Percentiles rank a stretch among this genome's conserved stretches.
Conservation (phyloP, 1,139 yeast genomes). For the Pichia sp. region DNA sequence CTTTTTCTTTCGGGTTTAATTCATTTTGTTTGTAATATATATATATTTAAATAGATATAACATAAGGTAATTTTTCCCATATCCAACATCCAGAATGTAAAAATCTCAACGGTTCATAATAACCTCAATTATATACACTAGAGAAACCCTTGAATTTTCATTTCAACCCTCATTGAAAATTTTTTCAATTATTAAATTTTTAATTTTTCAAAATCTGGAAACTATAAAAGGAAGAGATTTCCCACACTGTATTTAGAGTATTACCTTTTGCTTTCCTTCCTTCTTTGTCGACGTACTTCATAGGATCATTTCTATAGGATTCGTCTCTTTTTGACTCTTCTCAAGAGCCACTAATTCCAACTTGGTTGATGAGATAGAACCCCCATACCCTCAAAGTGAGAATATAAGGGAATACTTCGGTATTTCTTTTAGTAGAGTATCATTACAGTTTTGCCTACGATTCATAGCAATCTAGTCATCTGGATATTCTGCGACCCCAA, state of each 20-base stretch:
- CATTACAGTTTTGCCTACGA: slow-evolving; percentile 60
- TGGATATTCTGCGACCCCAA: slow-evolving; percentile 27
- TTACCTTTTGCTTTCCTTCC: slow-evolving; percentile 28
- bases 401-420: slow-evolving; percentile 30
- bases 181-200: not conserved
- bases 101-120: not conserved
- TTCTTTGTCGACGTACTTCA: slow-evolving; percentile 79
- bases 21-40: not conserved
- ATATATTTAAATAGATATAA: not conserved
- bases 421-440: slow-evolving; percentile 6
- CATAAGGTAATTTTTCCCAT: not conserved
- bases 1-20: slow-evolving; percentile 1
- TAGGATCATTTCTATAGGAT: slow-evolving; percentile 99
- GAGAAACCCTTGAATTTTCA: not conserved
- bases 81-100: not conserved
- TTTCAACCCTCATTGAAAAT: not conserved
- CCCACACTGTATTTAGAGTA: not conserved
- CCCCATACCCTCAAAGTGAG: slow-evolving; percentile 92
- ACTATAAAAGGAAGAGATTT: slow-evolving; percentile 1
- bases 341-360: slow-evolving; percentile 99
- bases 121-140: too few species aligned
- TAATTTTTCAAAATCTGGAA: not conserved
- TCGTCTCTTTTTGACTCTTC: slow-evolving; percentile 99
- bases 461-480: slow-evolving; percentile 81
- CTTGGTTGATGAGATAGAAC: slow-evolving; percentile 98